phyloP scores from a whole-genome alignment of 495 filamentous ascomycete genomes.

The Parmelia sp. region DNA sequence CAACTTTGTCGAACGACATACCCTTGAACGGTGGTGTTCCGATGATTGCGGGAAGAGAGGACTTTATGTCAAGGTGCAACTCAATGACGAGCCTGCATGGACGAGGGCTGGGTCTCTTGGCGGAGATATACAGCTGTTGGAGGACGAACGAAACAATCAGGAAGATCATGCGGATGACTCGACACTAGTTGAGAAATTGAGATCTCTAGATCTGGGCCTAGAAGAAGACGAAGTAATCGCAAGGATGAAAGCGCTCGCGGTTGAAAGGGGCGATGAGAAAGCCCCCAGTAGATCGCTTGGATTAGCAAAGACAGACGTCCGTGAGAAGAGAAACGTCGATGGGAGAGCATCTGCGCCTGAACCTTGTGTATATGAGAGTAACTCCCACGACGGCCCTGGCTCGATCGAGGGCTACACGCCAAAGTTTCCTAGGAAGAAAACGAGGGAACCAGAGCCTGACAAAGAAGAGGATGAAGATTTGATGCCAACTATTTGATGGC shows the following conservation, averaged over 20 bases:
- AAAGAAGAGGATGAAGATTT: conserved; percentile 31
- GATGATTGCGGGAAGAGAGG: conserved; percentile 69
- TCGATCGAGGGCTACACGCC: conserved; percentile 21
- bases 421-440: not conserved
- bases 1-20: conserved; percentile 55
- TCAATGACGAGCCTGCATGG: conserved; percentile 73
- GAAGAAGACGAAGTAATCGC: conserved; percentile 19
- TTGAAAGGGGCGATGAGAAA: conserved; percentile 43
- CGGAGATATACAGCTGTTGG: conserved; percentile 48
- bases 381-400: not conserved
- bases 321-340: conserved; percentile 35
- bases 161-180: conserved; percentile 15
- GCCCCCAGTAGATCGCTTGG: conserved; percentile 28
- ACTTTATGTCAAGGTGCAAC: conserved; percentile 78
- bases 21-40: conserved; percentile 84
- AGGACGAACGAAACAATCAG: conserved; percentile 39
- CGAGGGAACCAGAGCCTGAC: conserved; percentile 12
- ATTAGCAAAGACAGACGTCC: conserved; percentile 36
- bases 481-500: conserved; percentile 32
- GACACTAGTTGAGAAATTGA: conserved; percentile 28
- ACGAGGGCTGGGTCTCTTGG: conserved; percentile 49
- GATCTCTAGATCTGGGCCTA: conserved; percentile 29
- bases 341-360: conserved; percentile 29
- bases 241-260: conserved; percentile 37
- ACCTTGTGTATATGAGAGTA: not conserved